Base-by-base conservation (phyloP, 208 protist genomes). In the Angomonas ambiguus region DNA sequence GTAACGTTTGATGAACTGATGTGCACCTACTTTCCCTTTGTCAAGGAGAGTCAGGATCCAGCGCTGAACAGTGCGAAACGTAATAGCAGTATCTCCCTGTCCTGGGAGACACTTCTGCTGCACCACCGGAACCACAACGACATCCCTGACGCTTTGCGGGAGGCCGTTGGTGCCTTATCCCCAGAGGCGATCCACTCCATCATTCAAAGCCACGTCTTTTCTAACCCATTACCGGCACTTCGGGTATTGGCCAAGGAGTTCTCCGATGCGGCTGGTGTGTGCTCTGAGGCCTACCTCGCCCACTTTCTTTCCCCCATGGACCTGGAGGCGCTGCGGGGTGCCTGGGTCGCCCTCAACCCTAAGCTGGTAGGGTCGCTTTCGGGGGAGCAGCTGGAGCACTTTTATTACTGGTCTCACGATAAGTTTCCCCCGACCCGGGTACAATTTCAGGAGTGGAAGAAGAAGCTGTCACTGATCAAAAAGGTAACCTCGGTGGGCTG, bases 1-100 rank as follows among this genome's bases (percentile, higher is more conserved):
- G 8, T 88, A 4, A 81, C 69, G 11, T 88, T 71, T 62, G 72
- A 82, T n/a, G 65, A 76, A 57, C 61, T 88, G 31, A 88, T 88
- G 79, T 64, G 61, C 16, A 41, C 82, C 18, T 68, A 81, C 72
- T 88, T 85, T 45, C 83, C 83, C 0, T 79, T 76, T 51, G 67
- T 71, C 56, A 45, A 56, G 38, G 34, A 67, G 4, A 28, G 51
- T 20, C 25, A 60, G 2, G 76, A 80, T 66, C 78, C 77, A 0
- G 68, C 66, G 8, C 68, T 74, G 67, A 61, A 77, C 42, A 77
- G 53, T 31, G 61, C n/a, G 25, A 53, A 20, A 31, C 48, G 5
- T 32, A 53, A 67, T 20, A 76, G 73, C 56, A 74, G 75, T 60
- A 31, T 49, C 0, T 38, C 62, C 4, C 45, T 65, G 41, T 42